Evolutionary conservation across 202 grass and related monocot species (phyloP), one percentile per base, ranked within the genome.

Genomic region (Zizania palustris): DNA sequence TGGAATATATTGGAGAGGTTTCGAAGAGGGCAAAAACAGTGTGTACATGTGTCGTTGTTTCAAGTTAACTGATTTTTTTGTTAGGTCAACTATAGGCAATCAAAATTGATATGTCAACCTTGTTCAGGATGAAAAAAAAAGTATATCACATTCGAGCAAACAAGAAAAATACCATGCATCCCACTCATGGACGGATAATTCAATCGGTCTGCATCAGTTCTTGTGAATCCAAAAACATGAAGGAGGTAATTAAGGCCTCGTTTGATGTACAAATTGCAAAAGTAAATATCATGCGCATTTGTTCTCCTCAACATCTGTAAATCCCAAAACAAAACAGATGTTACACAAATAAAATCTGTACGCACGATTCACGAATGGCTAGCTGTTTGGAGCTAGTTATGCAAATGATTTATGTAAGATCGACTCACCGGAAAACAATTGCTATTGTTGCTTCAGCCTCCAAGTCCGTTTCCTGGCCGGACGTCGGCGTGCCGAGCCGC

Each of bases 391-490:
- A 28, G 28, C 28, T 28, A 28, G 28, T 28, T 28, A 0, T 48
- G 19, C 19, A 48, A 68, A 14, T 15, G 11, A 62, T 38, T 11
- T 58, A 56, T 71, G 56, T 81, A 28, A 28, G 28, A 28, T 28
- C 34, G 4, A 19, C 49, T 39, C 45, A 81, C 37, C 9, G 33
- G 65, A 69, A 38, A 74, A 65, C 36, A 38, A 74, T 51, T 73
- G 76, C 46, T 72, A 63, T 28, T 28, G 28, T 28, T 28, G 28
- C 28, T 28, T 28, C 28, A 28, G 28, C 28, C 76, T 84, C 81
- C 73, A 88, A 80, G 82, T 75, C 69, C 11, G 3, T 53, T 34
- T n/a, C 34, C 2, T 15, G 59, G 36, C 73, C 60, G 36, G 67
- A 3, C 35, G 39, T 39, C 12, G 43, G 40, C 65, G 35, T 48